A percentile compares a stretch with the other conserved stretches of the same genome.
phyloP scores from a whole-genome alignment of 768 basidiomycete genomes.

The Suillus alpinus region DNA sequence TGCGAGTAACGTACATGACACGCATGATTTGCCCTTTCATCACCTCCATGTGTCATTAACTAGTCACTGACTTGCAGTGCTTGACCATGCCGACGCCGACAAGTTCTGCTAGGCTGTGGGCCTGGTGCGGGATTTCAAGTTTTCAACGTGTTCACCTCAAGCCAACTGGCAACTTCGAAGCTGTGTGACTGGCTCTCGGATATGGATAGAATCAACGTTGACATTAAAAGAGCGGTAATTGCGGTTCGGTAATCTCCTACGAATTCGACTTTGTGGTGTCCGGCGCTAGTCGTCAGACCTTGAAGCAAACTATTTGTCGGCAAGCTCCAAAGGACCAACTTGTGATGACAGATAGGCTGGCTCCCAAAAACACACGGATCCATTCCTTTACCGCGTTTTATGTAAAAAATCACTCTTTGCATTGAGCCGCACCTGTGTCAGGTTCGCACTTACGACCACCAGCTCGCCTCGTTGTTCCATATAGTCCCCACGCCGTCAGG shows the following conservation, averaged over 20 bases:
- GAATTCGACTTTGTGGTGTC: background rate
- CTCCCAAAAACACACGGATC: background rate
- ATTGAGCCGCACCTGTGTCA: background rate
- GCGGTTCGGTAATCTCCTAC: background rate
- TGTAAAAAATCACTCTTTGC: background rate
- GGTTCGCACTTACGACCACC: background rate
- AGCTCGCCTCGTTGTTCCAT: background rate
- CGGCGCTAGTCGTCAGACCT: background rate
- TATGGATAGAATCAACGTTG: background rate
- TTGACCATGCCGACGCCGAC: background rate
- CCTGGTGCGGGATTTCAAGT: background rate
- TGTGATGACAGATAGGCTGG: background rate
- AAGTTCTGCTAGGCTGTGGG: background rate
- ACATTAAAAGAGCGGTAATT: background rate
- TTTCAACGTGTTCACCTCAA: conserved; percentile 1
- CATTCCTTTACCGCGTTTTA: background rate
- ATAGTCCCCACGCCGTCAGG: background rate
- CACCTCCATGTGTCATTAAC: background rate
- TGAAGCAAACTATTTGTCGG: background rate
- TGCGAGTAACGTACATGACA: background rate
- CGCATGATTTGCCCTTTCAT: background rate
- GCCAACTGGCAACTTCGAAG: background rate
- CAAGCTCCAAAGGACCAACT: background rate
- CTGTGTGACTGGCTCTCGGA: background rate
- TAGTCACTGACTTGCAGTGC: background rate